Evolutionary conservation across 495 filamentous ascomycete species (phyloP).

Genomic region (Aspergillus diversus): DNA sequence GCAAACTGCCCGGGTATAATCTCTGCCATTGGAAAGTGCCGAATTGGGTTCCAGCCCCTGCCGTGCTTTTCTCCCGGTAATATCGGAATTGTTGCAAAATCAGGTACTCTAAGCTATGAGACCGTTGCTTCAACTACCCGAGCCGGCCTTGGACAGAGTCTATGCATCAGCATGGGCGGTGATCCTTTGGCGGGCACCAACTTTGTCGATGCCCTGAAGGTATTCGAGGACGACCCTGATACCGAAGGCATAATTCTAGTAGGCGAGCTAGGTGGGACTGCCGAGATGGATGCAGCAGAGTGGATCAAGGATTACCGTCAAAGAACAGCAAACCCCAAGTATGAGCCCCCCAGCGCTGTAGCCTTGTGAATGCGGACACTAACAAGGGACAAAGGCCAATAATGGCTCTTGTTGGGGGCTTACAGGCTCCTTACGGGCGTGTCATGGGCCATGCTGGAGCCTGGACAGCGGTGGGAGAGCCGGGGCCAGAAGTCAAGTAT

Average conservation of each 20-base stretch:
- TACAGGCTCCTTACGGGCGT: constrained; percentile 64
- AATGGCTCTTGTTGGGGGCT: constrained; percentile 74
- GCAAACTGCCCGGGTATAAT: constrained; percentile 91
- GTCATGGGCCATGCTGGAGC: constrained; percentile 92
- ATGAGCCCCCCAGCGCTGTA: constrained; percentile 28
- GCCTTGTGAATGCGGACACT: not conserved
- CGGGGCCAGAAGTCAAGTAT: constrained; percentile 66
- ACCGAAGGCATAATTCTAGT: constrained; percentile 83
- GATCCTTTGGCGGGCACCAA: constrained; percentile 83
- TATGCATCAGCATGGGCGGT: constrained; percentile 87
- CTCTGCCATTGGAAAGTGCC: constrained; percentile 76
- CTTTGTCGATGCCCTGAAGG: constrained; percentile 73
- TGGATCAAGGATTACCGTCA: constrained; percentile 73
- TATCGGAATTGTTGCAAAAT: constrained; percentile 85
- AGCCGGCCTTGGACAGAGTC: constrained; percentile 81
- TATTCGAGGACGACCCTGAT: constrained; percentile 73
- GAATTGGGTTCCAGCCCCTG: constrained; percentile 86
- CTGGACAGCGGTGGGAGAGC: constrained; percentile 69
- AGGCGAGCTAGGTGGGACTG: constrained; percentile 84
- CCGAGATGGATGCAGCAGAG: constrained; percentile 80
- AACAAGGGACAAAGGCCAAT: constrained; percentile 62
- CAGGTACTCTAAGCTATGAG: constrained; percentile 87
- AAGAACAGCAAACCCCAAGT: constrained; percentile 68
- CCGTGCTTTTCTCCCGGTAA: constrained; percentile 73
- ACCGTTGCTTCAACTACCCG: constrained; percentile 81